Evolutionary conservation across 768 basidiomycete genomes (phyloP), one percentile per base, ranked within the genome.

Genomic region (Tricholoma flavovirens): DNA sequence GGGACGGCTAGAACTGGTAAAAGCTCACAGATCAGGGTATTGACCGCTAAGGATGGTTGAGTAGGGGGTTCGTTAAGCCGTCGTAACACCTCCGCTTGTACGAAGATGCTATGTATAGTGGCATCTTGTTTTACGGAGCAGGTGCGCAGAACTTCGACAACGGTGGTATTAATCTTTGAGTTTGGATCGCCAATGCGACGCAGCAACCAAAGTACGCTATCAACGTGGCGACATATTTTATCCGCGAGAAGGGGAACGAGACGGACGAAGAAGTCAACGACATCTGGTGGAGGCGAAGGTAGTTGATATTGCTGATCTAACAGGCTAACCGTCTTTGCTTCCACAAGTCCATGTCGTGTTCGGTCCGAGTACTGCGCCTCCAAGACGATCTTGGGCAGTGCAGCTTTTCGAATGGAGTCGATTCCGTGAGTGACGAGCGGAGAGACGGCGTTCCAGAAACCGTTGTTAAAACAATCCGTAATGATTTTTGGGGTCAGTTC

Each of bases 401-500:
- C 55, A 43, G 53, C 54, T 50, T 50, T 30, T 48, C 62, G 60
- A 42, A 63, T 59, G 24, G 53, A 48, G 24, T 29, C 38, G 21
- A 59, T 59, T 29, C 50, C 56, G 49, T 63, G 60, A 14, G n/a
- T 57, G 19, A 58, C 62, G 26, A 63, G 62, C 14, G 62, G 60
- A 35, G 55, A 26, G 29, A 63, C 36, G 19, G 54, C 21, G 10
- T 43, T 19, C 61, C 61, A 63, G 14, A 59, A 51, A 22, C 53
- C 52, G 35, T 63, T 63, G 32, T 59, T 59, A 24, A 59, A 63
- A 53, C 62, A 63, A 53, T 63, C 58, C 17, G 43, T 49, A 49
- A 63, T 53, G 52, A 63, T 60, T 24, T 59, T 63, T 22, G 62
- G 62, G 11, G 60, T 36, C 40, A 61, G 26, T 50, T 63, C 60